These are phyloP conservation scores for Verticillium dahliae DNA, from an alignment of 2,329 filamentous ascomycete species.

Conservation along the genomic window DNA sequence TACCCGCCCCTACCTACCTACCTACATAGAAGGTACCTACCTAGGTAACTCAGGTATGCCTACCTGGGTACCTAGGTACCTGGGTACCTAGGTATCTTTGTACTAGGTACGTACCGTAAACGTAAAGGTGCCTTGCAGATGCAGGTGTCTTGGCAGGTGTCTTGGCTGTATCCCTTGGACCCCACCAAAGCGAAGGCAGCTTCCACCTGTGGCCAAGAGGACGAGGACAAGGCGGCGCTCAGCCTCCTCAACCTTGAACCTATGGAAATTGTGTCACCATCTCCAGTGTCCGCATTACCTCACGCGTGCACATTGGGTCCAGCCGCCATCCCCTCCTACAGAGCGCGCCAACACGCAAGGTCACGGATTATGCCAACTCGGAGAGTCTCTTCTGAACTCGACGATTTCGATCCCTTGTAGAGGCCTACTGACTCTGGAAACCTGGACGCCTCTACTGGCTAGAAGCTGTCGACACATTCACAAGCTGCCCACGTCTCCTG, in stretches of 20 bases:
- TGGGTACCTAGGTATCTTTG: too few relatives aligned
- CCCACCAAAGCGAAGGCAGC: too few relatives aligned
- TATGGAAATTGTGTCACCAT: background rate
- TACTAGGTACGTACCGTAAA: too few relatives aligned
- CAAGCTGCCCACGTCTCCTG: background rate
- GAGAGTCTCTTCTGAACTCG: background rate
- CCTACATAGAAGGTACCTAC: too few relatives aligned
- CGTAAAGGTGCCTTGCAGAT: too few relatives aligned
- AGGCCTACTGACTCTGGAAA: background rate
- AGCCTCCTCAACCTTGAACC: too few relatives aligned
- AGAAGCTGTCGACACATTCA: background rate
- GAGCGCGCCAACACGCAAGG: background rate
- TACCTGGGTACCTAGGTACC: too few relatives aligned
- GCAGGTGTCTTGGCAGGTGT: too few relatives aligned
- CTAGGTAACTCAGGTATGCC: too few relatives aligned
- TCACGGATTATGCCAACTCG: background rate
- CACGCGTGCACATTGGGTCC: background rate
- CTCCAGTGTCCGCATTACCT: background rate
- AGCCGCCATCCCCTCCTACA: background rate
- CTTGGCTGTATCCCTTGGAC: too few relatives aligned
- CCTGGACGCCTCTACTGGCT: background rate
- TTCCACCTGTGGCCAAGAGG: background rate
- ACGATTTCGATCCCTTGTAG: background rate
- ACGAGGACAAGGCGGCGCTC: background rate
- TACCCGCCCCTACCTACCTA: too few relatives aligned